A percentile compares a stretch with the other conserved stretches of the same genome.
Conservation (phyloP, 2,329 filamentous ascomycete species). For the Neonectria ditissima region DNA sequence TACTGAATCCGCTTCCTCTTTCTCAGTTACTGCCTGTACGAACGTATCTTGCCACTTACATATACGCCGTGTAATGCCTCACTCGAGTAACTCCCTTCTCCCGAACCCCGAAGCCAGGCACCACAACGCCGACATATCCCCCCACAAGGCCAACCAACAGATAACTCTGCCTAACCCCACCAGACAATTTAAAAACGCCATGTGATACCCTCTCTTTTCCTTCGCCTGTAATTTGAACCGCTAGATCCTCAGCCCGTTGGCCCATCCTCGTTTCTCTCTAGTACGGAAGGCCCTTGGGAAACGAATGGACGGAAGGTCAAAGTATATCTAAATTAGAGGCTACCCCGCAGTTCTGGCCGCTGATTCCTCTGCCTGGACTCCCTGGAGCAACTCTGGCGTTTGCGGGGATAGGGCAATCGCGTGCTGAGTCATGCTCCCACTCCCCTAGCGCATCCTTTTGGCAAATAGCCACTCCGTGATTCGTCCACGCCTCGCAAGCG, state of each 20-base stretch:
- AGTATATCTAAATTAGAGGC: background rate
- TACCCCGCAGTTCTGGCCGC: constrained; percentile 30
- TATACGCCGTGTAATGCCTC: background rate
- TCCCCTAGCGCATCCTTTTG: constrained; percentile 8
- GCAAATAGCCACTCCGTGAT: constrained; percentile 21
- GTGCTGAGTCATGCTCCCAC: constrained; percentile 29
- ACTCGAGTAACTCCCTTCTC: background rate
- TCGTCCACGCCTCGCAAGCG: constrained; percentile 11
- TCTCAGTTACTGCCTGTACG: background rate
- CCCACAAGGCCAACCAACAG: constrained; percentile 11
- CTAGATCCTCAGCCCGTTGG: background rate
- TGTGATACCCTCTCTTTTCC: constrained; percentile 11
- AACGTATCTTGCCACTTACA: no score
- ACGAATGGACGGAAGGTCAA: background rate
- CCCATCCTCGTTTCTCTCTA: constrained; percentile 20
- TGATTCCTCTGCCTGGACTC: constrained; percentile 8
- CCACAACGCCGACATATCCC: constrained; percentile 21
- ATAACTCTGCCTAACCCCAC: constrained; percentile 4
- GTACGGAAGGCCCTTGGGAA: background rate
- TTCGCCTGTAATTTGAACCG: constrained; percentile 6
- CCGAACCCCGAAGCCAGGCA: constrained; percentile 15
- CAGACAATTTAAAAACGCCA: constrained; percentile 11
- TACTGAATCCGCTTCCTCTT: no score
- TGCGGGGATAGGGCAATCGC: constrained; percentile 20
- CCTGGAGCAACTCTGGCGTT: constrained; percentile 27